phyloP scores from a whole-genome alignment of 73 alveolate genomes.

The Urostyla sp. region DNA sequence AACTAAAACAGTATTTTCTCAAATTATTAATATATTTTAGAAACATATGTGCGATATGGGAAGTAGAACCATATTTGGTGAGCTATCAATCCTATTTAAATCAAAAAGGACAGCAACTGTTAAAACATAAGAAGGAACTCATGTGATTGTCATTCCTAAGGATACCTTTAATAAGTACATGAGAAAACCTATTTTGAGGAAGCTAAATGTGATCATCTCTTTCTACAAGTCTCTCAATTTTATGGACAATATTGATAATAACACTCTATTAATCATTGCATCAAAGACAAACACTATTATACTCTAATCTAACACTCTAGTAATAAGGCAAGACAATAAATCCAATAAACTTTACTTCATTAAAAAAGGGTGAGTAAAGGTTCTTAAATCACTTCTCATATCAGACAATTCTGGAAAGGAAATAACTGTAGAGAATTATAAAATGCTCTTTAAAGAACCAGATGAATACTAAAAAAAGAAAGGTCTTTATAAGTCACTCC shows the following conservation, averaged over 20 bases:
- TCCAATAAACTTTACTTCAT: constrained; percentile 57
- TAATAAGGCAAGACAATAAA: constrained; percentile 40
- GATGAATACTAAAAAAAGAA: background rate
- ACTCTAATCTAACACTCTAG: constrained; percentile 40
- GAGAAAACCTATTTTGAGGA: constrained; percentile 44
- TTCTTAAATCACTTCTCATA: constrained; percentile 12
- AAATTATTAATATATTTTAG: background rate
- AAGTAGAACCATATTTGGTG: constrained; percentile 46
- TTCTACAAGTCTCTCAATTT: constrained; percentile 49
- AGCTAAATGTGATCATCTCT: constrained; percentile 20
- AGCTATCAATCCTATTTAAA: constrained; percentile 43
- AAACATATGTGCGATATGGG: constrained; percentile 65
- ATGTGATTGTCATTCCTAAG: constrained; percentile 32
- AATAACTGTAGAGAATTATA: constrained; percentile 38
- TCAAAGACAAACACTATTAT: constrained; percentile 43
- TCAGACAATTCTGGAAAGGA: constrained; percentile 18
- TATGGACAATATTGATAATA: constrained; percentile 29
- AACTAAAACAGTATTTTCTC: constrained; percentile 35
- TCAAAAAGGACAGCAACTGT: constrained; percentile 66
- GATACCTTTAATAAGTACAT: constrained; percentile 46
- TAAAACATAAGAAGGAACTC: constrained; percentile 38
- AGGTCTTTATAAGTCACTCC: background rate
- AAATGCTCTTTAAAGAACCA: constrained; percentile 53
- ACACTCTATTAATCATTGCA: constrained; percentile 48
- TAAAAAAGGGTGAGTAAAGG: constrained; percentile 55